Base-by-base conservation (phyloP, 108 stramenopile species). In the Cyclotella cryptica region DNA sequence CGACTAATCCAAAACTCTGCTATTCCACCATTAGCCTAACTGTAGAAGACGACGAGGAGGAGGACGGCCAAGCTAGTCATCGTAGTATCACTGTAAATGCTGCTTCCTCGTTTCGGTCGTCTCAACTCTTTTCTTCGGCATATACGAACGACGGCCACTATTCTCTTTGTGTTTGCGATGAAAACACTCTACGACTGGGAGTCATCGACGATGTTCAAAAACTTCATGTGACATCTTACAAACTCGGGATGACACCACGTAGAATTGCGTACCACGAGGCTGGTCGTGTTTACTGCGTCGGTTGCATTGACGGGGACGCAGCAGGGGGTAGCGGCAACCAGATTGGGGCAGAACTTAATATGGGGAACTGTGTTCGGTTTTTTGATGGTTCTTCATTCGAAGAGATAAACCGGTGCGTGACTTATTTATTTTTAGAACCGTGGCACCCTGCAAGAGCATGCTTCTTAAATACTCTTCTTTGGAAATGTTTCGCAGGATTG, bases 161-260 rank as follows among this genome's bases (percentile, higher is more conserved):
- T 74, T 96, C 97, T 54, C 85, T 99, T 15, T 96, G 97, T 57
- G 80, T 99, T 21, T 91, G 97, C 17, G 95, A 97, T 45, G 97
- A 98, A 69, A 76, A 77, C 21, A 87, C 81, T 49, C 79, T 99
- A 46, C 86, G 94, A 46, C 85, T 99, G 52, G 99, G 99, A 10
- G 93, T 95, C 30, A 97, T 98, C 59, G 98, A 99, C 77, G 94
- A 97, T 73, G 97, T 99, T 69, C 97, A 99, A 85, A 98, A 97
- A 83, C 92, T 99, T 67, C 98, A 99, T 84, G 94, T 99, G 45
- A 93, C 93, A 24, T 95, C 97, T 40, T 87, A 90, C 58, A 93
- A 88, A 61, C 74, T 99, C 4, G 97, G 96, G 9, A 97, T 98
- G 93, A 86, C 89, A 12, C 97, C 98, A 6, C 88, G 93, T 10